phyloP scores from a whole-genome alignment of 2,329 filamentous ascomycete genomes.

The Hymenotorrendiella dingleyae region DNA sequence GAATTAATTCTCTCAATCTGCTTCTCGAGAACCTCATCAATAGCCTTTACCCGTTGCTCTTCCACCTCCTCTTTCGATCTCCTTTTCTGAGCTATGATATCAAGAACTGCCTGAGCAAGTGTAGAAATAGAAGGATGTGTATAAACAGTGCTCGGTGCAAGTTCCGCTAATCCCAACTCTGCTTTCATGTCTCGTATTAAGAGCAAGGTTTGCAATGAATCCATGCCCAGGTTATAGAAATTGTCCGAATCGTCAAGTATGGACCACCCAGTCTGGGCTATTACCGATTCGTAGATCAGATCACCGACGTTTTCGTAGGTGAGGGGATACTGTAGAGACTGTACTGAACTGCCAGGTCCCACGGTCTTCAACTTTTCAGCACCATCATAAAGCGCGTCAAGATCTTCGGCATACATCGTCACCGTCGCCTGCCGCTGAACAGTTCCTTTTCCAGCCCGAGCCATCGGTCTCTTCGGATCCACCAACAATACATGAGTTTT shows the following conservation, averaged over 20 bases:
- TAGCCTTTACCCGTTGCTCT: neutral
- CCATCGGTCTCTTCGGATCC: conserved; percentile 30
- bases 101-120: neutral
- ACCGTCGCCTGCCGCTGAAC: conserved; percentile 31
- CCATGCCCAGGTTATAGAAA: conserved; percentile 7
- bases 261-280: neutral
- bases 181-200: conserved; percentile 1
- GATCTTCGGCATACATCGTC: conserved; percentile 27
- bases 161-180: neutral
- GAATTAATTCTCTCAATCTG: neutral
- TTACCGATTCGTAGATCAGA: conserved; percentile 19
- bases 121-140: conserved; percentile 1
- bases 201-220: conserved; percentile 7
- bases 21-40: neutral
- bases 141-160: conserved; percentile 3
- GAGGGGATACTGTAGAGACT: neutral
- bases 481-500: conserved; percentile 30
- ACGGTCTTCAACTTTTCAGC: neutral
- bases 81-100: neutral
- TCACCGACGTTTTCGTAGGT: conserved; percentile 17
- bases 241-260: conserved; percentile 15
- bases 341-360: too few relatives aligned
- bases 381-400: conserved; percentile 32
- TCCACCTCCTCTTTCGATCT: neutral
- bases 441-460: conserved; percentile 34